These are phyloP conservation scores for Volvox carteri DNA, from an alignment of 163 green algal species.

Conservation along the genomic window DNA sequence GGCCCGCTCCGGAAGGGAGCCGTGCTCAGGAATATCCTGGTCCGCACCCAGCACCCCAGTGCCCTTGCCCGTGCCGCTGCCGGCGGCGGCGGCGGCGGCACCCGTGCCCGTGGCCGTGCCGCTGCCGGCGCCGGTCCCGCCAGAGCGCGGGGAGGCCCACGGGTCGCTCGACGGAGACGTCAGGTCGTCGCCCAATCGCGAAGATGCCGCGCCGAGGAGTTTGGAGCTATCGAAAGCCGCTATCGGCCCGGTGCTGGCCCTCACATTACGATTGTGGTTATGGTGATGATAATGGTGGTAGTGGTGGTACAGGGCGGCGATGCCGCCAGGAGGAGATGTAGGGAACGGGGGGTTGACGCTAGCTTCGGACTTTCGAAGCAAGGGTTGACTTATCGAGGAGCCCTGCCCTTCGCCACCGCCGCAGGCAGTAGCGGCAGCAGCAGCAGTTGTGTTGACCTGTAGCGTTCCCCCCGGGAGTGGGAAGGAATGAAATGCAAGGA, in stretches of 20 bases:
- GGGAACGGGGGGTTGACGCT: neutral
- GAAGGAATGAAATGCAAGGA: too few relatives aligned
- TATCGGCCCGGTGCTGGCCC: neutral
- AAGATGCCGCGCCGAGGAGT: neutral
- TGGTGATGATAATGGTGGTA: too few relatives aligned
- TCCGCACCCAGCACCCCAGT: neutral
- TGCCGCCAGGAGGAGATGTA: neutral
- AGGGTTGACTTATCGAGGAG: too few relatives aligned
- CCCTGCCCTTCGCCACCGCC: too few relatives aligned
- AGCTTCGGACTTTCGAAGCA: too few relatives aligned
- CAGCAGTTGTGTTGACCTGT: too few relatives aligned
- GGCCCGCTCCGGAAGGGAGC: neutral
- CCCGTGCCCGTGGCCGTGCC: neutral
- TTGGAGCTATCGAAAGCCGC: neutral
- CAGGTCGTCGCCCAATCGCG: neutral
- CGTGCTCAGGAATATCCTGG: neutral
- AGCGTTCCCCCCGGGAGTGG: too few relatives aligned
- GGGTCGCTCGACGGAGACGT: conserved; percentile 21
- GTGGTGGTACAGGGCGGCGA: too few relatives aligned
- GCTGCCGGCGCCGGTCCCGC: neutral
- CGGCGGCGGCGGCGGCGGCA: too few relatives aligned
- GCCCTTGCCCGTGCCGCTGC: neutral
- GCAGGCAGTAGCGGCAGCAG: too few relatives aligned
- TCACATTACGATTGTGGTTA: too few relatives aligned
- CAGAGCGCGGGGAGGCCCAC: neutral